Conservation (phyloP, 805 yeast genomes). For the Metschnikowia matae region DNA sequence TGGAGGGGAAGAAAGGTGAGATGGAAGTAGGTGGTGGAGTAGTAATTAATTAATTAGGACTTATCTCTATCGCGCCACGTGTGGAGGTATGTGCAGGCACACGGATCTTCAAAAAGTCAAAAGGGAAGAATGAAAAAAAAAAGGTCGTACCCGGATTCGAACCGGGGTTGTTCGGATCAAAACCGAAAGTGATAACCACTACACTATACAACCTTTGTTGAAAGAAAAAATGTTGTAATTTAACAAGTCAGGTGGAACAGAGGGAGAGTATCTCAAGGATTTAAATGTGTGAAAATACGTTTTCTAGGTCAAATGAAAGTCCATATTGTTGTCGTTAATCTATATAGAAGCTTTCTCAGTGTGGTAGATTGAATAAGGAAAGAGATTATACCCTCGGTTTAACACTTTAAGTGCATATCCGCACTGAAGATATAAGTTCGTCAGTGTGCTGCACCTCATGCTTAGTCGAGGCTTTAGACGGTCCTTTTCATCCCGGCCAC, state of each 20-base stretch:
- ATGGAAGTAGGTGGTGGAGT: neutral
- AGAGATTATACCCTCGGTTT: no score
- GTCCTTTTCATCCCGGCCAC: neutral
- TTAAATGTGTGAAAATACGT: no score
- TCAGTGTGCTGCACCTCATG: conserved; percentile 2
- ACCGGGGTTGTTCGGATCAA: conserved; percentile 81
- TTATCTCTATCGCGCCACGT: conserved; percentile 4
- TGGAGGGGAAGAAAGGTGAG: neutral
- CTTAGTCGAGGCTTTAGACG: conserved; percentile 1
- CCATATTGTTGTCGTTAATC: no score
- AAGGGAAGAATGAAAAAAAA: conserved; percentile 6
- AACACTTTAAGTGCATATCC: no score
- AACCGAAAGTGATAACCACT: conserved; percentile 81
- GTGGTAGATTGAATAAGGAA: no score
- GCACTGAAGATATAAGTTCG: neutral
- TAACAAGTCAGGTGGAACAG: neutral
- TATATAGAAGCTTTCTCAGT: no score
- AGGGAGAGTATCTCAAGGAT: no score
- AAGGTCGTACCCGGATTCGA: conserved; percentile 83
- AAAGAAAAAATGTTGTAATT: neutral
- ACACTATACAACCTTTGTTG: conserved; percentile 53
- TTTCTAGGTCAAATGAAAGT: no score
- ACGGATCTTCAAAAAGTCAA: no score
- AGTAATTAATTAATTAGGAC: conserved; percentile 1
- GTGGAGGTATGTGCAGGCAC: conserved; percentile 1